Percentiles rank a stretch among this genome's conserved stretches.
Evolutionary conservation across 2,329 filamentous ascomycete genomes (phyloP).

Genomic region (Penicillium sp.): DNA sequence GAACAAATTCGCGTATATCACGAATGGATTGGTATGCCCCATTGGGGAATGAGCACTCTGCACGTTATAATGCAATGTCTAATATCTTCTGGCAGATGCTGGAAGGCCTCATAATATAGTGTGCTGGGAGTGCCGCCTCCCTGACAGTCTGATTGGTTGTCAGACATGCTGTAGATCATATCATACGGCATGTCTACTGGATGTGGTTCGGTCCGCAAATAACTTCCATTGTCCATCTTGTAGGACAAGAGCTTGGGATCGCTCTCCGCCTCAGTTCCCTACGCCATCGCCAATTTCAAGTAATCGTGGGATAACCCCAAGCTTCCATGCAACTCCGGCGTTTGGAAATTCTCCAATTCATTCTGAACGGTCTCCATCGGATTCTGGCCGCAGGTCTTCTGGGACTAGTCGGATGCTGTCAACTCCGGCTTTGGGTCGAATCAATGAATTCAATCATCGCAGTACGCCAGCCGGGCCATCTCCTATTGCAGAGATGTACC

Average conservation of each 20-base stretch:
- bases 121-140: slow-evolving; percentile 28
- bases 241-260: slow-evolving; percentile 24
- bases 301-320: slow-evolving; percentile 14
- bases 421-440: neutral
- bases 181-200: slow-evolving; percentile 25
- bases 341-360: neutral
- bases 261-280: slow-evolving; percentile 14
- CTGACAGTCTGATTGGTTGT: slow-evolving; percentile 27
- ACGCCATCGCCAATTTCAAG: slow-evolving; percentile 6
- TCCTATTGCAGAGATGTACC: slow-evolving; percentile 13
- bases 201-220: slow-evolving; percentile 4
- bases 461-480: slow-evolving; percentile 2
- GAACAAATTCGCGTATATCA: slow-evolving; percentile 28
- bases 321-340: neutral
- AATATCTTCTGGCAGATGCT: slow-evolving; percentile 18
- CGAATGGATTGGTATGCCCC: slow-evolving; percentile 30
- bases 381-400: neutral
- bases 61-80: no score
- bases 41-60: no score
- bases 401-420: neutral
- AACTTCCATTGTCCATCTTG: slow-evolving; percentile 31
- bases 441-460: slow-evolving; percentile 1
- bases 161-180: slow-evolving; percentile 34
- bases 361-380: neutral
- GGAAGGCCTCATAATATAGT: slow-evolving; percentile 33